A percentile compares a stretch with the other conserved stretches of the same genome.
These are phyloP conservation scores for Nakazawaea sp. DNA, from an alignment of 805 yeast genomes.

Conservation along the genomic window DNA sequence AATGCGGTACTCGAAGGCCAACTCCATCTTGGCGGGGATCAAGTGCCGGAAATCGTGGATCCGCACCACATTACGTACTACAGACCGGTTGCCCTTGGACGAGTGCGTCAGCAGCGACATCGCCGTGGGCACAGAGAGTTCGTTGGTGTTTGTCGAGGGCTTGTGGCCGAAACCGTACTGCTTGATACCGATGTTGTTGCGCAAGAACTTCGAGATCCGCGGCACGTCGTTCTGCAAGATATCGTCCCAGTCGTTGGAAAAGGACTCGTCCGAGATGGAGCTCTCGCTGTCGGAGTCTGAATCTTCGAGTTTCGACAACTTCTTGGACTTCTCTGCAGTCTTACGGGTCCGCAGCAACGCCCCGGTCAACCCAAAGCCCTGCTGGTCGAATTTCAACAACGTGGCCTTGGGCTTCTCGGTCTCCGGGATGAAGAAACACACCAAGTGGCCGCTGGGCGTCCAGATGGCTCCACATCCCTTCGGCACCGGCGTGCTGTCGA, in stretches of 20 bases:
- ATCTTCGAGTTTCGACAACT: conserved; percentile 7
- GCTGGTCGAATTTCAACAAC: conserved; percentile 45
- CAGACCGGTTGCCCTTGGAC: conserved; percentile 13
- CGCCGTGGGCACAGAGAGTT: conserved; percentile 32
- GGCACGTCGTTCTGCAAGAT: conserved; percentile 51
- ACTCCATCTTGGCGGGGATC: conserved; percentile 67
- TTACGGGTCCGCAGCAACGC: conserved; percentile 20
- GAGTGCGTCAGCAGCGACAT: conserved; percentile 20
- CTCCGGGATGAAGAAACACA: conserved; percentile 73
- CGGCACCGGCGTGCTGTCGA: conserved; percentile 85
- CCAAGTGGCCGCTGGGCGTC: conserved; percentile 71
- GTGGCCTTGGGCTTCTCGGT: conserved; percentile 32
- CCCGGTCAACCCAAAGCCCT: conserved; percentile 38
- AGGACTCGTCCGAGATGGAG: conserved; percentile 43
- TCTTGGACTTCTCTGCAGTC: conserved; percentile 4
- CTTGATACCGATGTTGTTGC: conserved; percentile 25
- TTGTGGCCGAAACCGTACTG: conserved; percentile 9
- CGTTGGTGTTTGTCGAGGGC: conserved; percentile 3
- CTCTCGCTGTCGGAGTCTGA: conserved; percentile 1
- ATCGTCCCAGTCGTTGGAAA: conserved; percentile 64
- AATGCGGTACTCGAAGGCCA: conserved; percentile 62
- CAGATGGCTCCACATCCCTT: conserved; percentile 91
- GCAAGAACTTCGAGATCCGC: conserved; percentile 44
- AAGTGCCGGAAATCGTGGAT: conserved; percentile 61
- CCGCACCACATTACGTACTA: conserved; percentile 49